Conservation (phyloP, 768 basidiomycete genomes). For the Tylopilus balloui region DNA sequence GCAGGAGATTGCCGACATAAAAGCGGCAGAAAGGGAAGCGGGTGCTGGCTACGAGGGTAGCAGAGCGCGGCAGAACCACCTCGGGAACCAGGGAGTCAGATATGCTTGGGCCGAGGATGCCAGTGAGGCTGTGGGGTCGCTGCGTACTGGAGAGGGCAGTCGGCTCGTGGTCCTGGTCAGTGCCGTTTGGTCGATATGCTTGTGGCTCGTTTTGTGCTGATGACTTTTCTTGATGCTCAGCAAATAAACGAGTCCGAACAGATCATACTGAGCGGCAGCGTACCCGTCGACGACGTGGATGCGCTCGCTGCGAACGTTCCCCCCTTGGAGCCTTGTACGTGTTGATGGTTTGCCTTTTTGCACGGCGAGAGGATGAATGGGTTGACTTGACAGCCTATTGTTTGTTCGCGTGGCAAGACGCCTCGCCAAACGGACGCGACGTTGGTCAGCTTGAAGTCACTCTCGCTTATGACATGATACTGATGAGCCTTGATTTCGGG, state of each 20-base stretch:
- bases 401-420: slow-evolving; percentile 62
- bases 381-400: slow-evolving; percentile 43
- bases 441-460: slow-evolving; percentile 48
- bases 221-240: slow-evolving; percentile 34
- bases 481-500: neutral
- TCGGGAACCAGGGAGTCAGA: slow-evolving; percentile 53
- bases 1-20: slow-evolving; percentile 74
- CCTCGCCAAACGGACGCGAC: slow-evolving; percentile 44
- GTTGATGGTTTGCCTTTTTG: neutral
- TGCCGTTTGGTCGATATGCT: neutral
- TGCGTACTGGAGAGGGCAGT: slow-evolving; percentile 46
- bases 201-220: neutral
- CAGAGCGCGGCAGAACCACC: slow-evolving; percentile 48
- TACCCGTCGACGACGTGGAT: slow-evolving; percentile 38
- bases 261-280: slow-evolving; percentile 45
- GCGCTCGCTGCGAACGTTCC: slow-evolving; percentile 50
- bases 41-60: slow-evolving; percentile 56
- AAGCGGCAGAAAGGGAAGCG: slow-evolving; percentile 65
- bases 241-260: slow-evolving; percentile 64
- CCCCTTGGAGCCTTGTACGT: slow-evolving; percentile 50
- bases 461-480: neutral
- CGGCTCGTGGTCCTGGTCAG: slow-evolving; percentile 65
- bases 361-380: neutral
- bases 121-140: slow-evolving; percentile 56
- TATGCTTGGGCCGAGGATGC: slow-evolving; percentile 66